These are phyloP conservation scores for Plasmopara muralis DNA, from an alignment of 352 stramenopile species.

Conservation along the genomic window DNA sequence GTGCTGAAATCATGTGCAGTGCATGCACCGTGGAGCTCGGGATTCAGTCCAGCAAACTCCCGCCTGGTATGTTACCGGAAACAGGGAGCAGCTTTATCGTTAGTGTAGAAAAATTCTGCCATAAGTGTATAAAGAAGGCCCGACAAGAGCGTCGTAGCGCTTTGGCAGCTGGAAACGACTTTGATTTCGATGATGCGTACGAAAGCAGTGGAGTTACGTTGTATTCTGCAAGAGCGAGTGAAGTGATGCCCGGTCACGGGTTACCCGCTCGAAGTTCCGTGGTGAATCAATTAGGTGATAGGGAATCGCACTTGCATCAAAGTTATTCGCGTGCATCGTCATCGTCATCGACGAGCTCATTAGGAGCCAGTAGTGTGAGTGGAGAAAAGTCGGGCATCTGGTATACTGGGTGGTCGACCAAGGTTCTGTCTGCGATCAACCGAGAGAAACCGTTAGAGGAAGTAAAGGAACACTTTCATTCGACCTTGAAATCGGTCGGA, in stretches of 20 bases:
- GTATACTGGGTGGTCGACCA: constrained; percentile 53
- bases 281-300: constrained; percentile 27
- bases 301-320: constrained; percentile 18
- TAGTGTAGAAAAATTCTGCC: constrained; percentile 75
- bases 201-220: constrained; percentile 18
- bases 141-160: constrained; percentile 46
- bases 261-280: constrained; percentile 21
- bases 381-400: constrained; percentile 39
- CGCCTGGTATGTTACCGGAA: constrained; percentile 44
- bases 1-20: constrained; percentile 77
- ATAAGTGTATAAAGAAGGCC: constrained; percentile 70
- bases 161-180: constrained; percentile 10
- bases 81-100: constrained; percentile 44
- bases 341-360: constrained; percentile 36
- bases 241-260: constrained; percentile 27
- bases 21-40: constrained; percentile 60
- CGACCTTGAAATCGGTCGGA: constrained; percentile 18
- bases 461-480: constrained; percentile 24
- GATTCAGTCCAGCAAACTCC: constrained; percentile 50
- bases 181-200: constrained; percentile 14
- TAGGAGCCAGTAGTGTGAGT: constrained; percentile 12
- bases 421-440: constrained; percentile 44
- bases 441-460: constrained; percentile 29
- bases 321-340: constrained; percentile 36
- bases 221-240: constrained; percentile 26